phyloP scores from a whole-genome alignment of 257 asterid species.

The Salvia hispanica region DNA sequence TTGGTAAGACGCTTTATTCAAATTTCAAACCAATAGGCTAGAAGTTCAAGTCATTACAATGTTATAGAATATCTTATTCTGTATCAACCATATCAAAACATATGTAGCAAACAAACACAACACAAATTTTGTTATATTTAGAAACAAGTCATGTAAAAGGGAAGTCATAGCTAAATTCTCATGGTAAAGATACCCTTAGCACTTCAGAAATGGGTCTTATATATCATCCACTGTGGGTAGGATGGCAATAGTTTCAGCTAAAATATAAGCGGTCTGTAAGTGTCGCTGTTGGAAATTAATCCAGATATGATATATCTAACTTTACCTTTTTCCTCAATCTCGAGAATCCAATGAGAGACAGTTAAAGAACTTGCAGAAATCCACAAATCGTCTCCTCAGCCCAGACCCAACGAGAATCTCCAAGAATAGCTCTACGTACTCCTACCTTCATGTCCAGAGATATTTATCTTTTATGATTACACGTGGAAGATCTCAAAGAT shows the following conservation, averaged over 20 bases:
- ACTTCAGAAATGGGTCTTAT: too few species aligned
- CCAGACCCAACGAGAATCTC: slow-evolving; percentile 35
- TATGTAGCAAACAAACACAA: not conserved
- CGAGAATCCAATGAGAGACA: slow-evolving; percentile 11
- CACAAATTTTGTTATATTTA: not conserved
- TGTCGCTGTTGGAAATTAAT: slow-evolving; percentile 31
- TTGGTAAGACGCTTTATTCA: too few species aligned
- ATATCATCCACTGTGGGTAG: slow-evolving; percentile 1
- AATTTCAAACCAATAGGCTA: too few species aligned
- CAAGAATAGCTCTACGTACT: slow-evolving; percentile 15
- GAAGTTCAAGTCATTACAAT: too few species aligned
- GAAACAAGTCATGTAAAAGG: not conserved
- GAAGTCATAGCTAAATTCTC: too few species aligned
- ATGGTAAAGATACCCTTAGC: too few species aligned
- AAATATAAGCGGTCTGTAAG: slow-evolving; percentile 16
- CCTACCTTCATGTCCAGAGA: slow-evolving; percentile 13
- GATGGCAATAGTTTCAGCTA: slow-evolving; percentile 14
- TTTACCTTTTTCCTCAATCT: slow-evolving; percentile 22
- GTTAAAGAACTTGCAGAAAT: not conserved
- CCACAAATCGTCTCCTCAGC: slow-evolving; percentile 41
- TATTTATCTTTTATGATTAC: slow-evolving; percentile 25
- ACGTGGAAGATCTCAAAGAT: slow-evolving; percentile 10
- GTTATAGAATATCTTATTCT: not conserved
- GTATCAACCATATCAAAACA: not conserved
- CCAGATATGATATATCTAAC: slow-evolving; percentile 16